Evolutionary conservation across 441 rosid species (phyloP).

Genomic region (Adansonia rubrostipa): DNA sequence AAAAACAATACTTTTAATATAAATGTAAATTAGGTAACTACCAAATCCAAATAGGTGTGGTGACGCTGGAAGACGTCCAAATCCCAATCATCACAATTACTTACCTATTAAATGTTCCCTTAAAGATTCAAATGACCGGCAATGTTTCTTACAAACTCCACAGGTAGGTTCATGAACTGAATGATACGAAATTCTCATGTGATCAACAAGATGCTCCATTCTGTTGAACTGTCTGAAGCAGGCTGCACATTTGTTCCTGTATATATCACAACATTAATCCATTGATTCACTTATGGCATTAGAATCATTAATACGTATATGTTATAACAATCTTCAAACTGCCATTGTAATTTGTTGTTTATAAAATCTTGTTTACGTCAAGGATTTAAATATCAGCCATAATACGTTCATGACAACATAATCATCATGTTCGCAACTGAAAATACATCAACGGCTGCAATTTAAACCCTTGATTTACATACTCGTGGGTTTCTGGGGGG

Average conservation of each 20-base stretch:
- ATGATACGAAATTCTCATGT: constrained; percentile 79
- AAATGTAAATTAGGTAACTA: too few species aligned
- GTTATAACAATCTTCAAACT: not conserved
- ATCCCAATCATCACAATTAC: not conserved
- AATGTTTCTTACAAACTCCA: constrained; percentile 77
- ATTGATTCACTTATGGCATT: not conserved
- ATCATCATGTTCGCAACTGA: too few species aligned
- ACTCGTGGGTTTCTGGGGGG: too few species aligned
- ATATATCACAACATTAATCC: not conserved
- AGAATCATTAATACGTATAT: too few species aligned
- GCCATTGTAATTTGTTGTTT: not conserved
- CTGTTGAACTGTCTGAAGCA: constrained; percentile 91
- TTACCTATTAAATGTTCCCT: constrained; percentile 89
- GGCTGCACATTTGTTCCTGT: constrained; percentile 89
- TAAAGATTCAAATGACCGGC: constrained; percentile 88
- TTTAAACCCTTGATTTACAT: too few species aligned
- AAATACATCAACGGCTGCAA: too few species aligned
- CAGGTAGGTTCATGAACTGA: constrained; percentile 86
- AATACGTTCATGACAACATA: too few species aligned
- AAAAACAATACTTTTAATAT: too few species aligned
- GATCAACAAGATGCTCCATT: constrained; percentile 87
- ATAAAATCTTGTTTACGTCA: not conserved
- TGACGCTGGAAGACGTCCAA: too few species aligned
- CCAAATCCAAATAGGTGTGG: too few species aligned
- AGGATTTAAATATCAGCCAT: too few species aligned